Evolutionary conservation across 495 filamentous ascomycete genomes (phyloP), one percentile per base, ranked within the genome.

Genomic region (Diplogelasinospora grovesii): DNA sequence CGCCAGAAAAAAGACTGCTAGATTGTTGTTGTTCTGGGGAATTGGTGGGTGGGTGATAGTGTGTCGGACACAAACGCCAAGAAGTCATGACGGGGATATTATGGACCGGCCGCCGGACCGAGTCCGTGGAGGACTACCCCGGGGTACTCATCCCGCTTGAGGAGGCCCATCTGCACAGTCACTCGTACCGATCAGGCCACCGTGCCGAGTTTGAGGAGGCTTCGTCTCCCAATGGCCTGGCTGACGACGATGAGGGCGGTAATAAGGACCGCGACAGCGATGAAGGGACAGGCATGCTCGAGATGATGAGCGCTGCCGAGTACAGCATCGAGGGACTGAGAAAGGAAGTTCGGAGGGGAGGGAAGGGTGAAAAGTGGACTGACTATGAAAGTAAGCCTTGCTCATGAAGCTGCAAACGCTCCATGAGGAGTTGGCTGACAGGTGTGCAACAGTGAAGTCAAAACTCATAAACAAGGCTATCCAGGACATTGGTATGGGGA

Each of bases 401-500:
- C 16, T 14, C 11, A 18, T 22, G n/a, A n/a, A n/a, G n/a, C n/a
- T n/a, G n/a, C n/a, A n/a, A n/a, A n/a, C n/a, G n/a, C n/a, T n/a
- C n/a, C n/a, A n/a, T n/a, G n/a, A n/a, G n/a, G n/a, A n/a, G n/a
- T 33, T 15, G 39, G 31, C 20, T 34, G 26, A 31, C 13, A 32
- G 13, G 16, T 14, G 14, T n/a, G 5, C 24, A 15, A 8, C 33
- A 75, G 70, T 75, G 48, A 75, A 73, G 54, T 69, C 66, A 0
- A 74, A 77, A 40, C 66, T 81, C 36, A 74, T 88, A 41, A 89
- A 86, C 57, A 75, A 77, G 38, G 82, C 83, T 3, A 79, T 87
- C 38, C 82, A 85, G 43, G 86, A 90, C 57, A 89, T 92, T 48
- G 86, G 86, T 5, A 92, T 90, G 81, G 87, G 87, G 28, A 70